A percentile compares a stretch with the other conserved stretches of the same genome.
These are phyloP conservation scores for Penicillium sp. DNA, from an alignment of 2,329 filamentous ascomycete genomes.

Conservation along the genomic window DNA sequence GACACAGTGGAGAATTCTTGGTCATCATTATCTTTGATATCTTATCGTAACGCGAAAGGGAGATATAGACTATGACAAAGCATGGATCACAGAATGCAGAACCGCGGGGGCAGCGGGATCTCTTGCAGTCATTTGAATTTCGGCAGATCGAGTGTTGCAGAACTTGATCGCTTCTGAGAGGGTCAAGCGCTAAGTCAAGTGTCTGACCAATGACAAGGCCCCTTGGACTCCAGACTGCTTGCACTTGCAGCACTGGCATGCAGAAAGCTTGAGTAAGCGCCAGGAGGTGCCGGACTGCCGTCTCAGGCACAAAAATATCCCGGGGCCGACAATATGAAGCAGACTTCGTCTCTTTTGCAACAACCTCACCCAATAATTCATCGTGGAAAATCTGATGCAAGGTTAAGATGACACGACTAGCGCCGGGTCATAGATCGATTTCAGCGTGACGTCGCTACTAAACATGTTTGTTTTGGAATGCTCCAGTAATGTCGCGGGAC, in stretches of 20 bases:
- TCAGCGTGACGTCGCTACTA: conserved; percentile 4
- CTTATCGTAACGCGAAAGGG: too few relatives aligned
- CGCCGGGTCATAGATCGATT: conserved; percentile 12
- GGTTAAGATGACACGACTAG: conserved; percentile 4
- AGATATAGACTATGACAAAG: background rate
- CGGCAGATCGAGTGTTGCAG: conserved; percentile 1
- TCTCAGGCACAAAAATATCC: conserved; percentile 15
- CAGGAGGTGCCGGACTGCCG: conserved; percentile 11
- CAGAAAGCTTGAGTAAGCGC: conserved; percentile 12
- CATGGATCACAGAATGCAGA: background rate
- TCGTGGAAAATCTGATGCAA: conserved; percentile 1
- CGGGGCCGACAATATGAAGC: conserved; percentile 7
- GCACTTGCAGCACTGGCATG: conserved; percentile 5
- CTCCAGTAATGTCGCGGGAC: conserved; percentile 14
- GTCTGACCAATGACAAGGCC: conserved; percentile 12
- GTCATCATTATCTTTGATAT: too few relatives aligned
- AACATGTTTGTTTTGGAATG: conserved; percentile 7
- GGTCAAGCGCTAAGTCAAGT: conserved; percentile 12
- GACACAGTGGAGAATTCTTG: too few relatives aligned
- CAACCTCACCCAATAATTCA: conserved; percentile 14
- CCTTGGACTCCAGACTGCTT: conserved; percentile 10
- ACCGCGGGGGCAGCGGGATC: background rate
- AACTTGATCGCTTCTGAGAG: background rate
- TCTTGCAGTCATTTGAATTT: conserved; percentile 1
- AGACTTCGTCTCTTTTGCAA: conserved; percentile 8